Percentiles rank a stretch among this genome's conserved stretches.
phyloP scores from a whole-genome alignment of 345 rosid species.

The Gossypium anomalum region DNA sequence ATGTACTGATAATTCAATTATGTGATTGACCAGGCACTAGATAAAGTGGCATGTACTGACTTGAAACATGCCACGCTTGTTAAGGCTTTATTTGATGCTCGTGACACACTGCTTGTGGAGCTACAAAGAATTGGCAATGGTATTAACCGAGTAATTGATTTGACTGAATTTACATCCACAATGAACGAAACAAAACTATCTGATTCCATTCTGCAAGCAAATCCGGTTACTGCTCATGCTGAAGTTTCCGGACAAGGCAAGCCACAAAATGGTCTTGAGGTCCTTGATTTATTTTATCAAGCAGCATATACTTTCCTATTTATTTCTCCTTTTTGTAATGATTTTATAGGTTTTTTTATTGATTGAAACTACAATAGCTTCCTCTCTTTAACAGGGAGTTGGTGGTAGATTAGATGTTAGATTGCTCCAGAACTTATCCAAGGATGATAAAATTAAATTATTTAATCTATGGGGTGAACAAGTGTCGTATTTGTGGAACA shows the following conservation, averaged over 20 bases:
- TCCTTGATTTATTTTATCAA: slow-evolving; percentile 43
- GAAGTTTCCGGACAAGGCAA: slow-evolving; percentile 53
- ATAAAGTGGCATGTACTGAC: slow-evolving; percentile 38
- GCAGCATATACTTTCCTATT: slow-evolving; percentile 16
- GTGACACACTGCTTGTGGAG: slow-evolving; percentile 59
- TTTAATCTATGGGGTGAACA: slow-evolving; percentile 68
- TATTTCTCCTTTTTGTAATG: not conserved
- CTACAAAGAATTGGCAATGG: slow-evolving; percentile 62
- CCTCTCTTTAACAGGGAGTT: slow-evolving; percentile 41
- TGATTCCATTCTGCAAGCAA: slow-evolving; percentile 33
- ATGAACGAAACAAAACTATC: slow-evolving; percentile 42
- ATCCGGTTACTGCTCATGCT: slow-evolving; percentile 30
- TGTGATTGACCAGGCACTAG: slow-evolving; percentile 49
- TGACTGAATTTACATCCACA: slow-evolving; percentile 49
- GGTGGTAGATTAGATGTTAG: slow-evolving; percentile 33
- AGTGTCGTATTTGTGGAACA: slow-evolving; percentile 63
- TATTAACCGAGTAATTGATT: slow-evolving; percentile 42
- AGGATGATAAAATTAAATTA: slow-evolving; percentile 44
- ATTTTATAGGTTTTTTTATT: slow-evolving; percentile 2
- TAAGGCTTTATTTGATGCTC: slow-evolving; percentile 65
- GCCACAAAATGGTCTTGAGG: slow-evolving; percentile 74
- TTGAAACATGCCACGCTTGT: slow-evolving; percentile 43
- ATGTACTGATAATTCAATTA: slow-evolving; percentile 21
- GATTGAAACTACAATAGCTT: slow-evolving; percentile 5
- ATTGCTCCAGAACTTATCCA: slow-evolving; percentile 40